Base-by-base conservation (phyloP, 1,284 basidiomycete species). In the Pterulicium gracile region DNA sequence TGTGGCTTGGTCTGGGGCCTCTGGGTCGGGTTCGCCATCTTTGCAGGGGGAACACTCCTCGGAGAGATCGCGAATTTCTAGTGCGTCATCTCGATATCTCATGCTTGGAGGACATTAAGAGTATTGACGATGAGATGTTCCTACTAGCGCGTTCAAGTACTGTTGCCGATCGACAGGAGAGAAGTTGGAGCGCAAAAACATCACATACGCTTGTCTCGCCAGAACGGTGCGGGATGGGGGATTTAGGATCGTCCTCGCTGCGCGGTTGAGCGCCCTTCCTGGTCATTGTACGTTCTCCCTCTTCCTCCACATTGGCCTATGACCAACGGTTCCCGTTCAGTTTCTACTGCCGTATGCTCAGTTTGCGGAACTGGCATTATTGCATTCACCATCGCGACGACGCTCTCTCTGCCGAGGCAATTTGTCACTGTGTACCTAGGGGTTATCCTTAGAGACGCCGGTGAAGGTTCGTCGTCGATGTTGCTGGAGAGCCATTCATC, bases 1-100 rank as follows among this genome's bases (percentile, higher is more conserved):
- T 81, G 79, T 55, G 85, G 85, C n/a, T 61, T 88, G n/a, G 81
- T 87, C 1, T 85, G 80, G 80, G 81, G 81, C 3, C 62, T 85
- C 2, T 73, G 80, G 67, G 54, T 71, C 17, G 81, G 81, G 3
- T 84, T 84, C 52, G 81, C 58, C 2, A 83, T 84, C 51, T 77
- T 81, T 4, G 72, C 73, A 12, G 76, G 73, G 15, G 81, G 81
- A 1, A 84, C 80, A 0, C 76, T 83, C 57, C 36, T 82, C 2
- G 79, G 79, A 24, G 79, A 84, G 65, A 63, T 84, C 20, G 80
- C 76, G 50, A 86, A 83, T 60, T 85, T 78, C 56, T 81, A 81
- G 77, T 80, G 51, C 49, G 76, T 55, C 43, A 49, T 47, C 43
- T 51, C 24, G 47, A 46, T 45, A 41, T 49, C 45, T 50, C 21